phyloP scores from a whole-genome alignment of 2,329 filamentous ascomycete genomes.

The Hymenoscyphus occultus region DNA sequence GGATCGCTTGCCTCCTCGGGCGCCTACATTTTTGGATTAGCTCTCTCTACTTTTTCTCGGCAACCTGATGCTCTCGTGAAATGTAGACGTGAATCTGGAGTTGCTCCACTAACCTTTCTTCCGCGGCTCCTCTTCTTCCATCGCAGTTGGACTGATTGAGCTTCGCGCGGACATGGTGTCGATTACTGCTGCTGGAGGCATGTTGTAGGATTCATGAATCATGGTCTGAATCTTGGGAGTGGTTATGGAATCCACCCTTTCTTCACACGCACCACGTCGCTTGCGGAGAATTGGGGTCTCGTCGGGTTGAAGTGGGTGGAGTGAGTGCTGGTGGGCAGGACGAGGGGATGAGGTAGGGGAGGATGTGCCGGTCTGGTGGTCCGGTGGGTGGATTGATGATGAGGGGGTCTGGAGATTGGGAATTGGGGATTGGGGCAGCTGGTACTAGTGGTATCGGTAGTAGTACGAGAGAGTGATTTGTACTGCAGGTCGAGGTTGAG shows the following conservation, averaged over 20 bases:
- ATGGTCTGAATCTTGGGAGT: not conserved
- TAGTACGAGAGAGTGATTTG: not conserved
- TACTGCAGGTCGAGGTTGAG: not conserved
- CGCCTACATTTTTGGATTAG: slow-evolving; percentile 22
- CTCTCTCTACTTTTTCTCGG: not conserved
- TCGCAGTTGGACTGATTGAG: slow-evolving; percentile 16
- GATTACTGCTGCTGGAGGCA: slow-evolving; percentile 10
- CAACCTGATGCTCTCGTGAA: not conserved
- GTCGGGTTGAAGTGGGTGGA: slow-evolving; percentile 1
- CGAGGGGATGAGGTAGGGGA: not conserved
- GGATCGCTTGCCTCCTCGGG: slow-evolving; percentile 59
- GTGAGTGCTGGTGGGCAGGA: too few relatives aligned
- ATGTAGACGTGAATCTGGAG: not conserved
- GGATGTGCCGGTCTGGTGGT: not conserved
- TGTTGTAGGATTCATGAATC: slow-evolving; percentile 15
- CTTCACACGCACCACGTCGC: not conserved
- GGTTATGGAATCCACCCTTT: not conserved
- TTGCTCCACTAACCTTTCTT: slow-evolving; percentile 19
- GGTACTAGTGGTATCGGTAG: not conserved
- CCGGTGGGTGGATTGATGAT: not conserved
- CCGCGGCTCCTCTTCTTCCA: slow-evolving; percentile 21
- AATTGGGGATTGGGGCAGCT: not conserved
- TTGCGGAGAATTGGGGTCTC: slow-evolving; percentile 1
- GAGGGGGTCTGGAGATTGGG: not conserved
- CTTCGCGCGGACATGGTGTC: slow-evolving; percentile 19